A percentile compares a stretch with the other conserved stretches of the same genome.
Conservation (phyloP, 176 grass and related monocot genomes). For the Themeda triandra region DNA sequence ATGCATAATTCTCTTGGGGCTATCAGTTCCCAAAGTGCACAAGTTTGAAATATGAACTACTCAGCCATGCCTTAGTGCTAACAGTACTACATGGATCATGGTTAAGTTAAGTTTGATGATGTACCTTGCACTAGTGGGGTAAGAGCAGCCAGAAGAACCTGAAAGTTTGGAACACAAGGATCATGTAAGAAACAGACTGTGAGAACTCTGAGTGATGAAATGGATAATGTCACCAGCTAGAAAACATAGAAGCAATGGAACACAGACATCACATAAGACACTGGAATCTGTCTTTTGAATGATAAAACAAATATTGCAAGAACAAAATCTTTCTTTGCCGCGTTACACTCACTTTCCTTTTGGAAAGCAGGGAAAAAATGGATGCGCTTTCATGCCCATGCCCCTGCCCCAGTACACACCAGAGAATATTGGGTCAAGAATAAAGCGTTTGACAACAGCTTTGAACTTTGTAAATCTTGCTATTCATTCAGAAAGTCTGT, state of each 20-base stretch:
- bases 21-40: background rate
- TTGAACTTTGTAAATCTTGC: background rate
- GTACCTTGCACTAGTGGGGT: slow-evolving; percentile 73
- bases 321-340: background rate
- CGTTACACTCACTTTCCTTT: background rate
- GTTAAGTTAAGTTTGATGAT: slow-evolving; percentile 4
- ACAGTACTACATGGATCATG: background rate
- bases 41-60: background rate
- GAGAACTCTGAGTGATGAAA: background rate
- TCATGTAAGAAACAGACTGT: background rate
- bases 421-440: background rate
- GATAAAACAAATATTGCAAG: background rate
- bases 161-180: slow-evolving; percentile 10
- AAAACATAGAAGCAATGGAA: slow-evolving; percentile 30
- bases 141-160: slow-evolving; percentile 77
- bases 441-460: background rate
- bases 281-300: background rate
- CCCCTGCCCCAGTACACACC: background rate
- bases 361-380: background rate
- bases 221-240: slow-evolving; percentile 11
- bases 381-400: background rate
- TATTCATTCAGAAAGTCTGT: background rate
- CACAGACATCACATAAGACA: background rate
- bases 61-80: background rate
- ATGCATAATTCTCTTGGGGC: background rate